Conservation (phyloP, 1,139 yeast species). For the Taphrina communis region DNA sequence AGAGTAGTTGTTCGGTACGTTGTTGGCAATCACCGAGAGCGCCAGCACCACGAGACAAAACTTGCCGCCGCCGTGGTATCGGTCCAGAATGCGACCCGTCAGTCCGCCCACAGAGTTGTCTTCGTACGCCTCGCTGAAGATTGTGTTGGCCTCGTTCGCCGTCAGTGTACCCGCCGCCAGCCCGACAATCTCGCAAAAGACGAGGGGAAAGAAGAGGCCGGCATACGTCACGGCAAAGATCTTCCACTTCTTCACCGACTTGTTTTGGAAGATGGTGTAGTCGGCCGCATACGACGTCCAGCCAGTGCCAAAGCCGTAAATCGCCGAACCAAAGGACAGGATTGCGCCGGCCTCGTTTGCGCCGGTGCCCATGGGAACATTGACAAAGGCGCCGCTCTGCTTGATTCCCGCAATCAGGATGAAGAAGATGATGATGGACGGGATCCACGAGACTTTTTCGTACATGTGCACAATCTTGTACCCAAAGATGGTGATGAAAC, state of each 20-base stretch:
- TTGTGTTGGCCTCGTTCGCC: conserved; percentile 56
- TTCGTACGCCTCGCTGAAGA: conserved; percentile 62
- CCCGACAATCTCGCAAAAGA: conserved; percentile 79
- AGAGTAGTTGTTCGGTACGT: conserved; percentile 91
- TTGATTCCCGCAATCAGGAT: conserved; percentile 79
- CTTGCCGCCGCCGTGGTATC: conserved; percentile 84
- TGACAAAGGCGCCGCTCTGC: conserved; percentile 65
- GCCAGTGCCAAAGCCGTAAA: conserved; percentile 91
- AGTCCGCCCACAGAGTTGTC: conserved; percentile 78
- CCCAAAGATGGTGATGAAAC: conserved; percentile 82
- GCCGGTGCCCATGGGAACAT: conserved; percentile 57
- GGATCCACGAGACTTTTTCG: conserved; percentile 90
- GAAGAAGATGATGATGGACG: conserved; percentile 72
- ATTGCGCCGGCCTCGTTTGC: conserved; percentile 71
- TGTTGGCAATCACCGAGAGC: conserved; percentile 84
- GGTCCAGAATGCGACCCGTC: conserved; percentile 74
- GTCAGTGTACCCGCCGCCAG: conserved; percentile 73
- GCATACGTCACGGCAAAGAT: conserved; percentile 67
- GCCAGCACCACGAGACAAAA: conserved; percentile 85
- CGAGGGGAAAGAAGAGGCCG: conserved; percentile 71
- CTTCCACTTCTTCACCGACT: conserved; percentile 62
- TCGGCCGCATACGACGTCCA: conserved; percentile 95
- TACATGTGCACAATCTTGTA: conserved; percentile 79
- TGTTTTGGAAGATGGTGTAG: conserved; percentile 83
- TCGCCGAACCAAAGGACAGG: conserved; percentile 80